phyloP scores from a whole-genome alignment of 2,329 filamentous ascomycete species.

The Trichoderma breve region DNA sequence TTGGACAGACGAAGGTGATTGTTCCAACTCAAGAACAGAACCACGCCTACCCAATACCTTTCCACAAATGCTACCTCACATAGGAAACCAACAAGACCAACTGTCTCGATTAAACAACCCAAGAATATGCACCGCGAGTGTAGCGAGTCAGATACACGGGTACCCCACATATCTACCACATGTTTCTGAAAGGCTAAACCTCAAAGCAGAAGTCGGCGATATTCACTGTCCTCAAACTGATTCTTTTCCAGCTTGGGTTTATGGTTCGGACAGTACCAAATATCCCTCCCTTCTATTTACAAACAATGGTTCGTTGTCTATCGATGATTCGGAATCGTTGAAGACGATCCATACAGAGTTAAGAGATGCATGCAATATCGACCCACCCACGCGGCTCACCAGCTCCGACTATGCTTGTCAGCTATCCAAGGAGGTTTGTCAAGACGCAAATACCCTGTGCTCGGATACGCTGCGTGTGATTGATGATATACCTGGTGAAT shows the following conservation, averaged over 20 bases:
- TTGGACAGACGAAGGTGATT: neutral
- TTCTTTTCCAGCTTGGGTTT: neutral
- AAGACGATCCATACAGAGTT: neutral
- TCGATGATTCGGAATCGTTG: neutral
- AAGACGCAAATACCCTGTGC: neutral
- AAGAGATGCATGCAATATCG: neutral
- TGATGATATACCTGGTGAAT: slow-evolving; percentile 23
- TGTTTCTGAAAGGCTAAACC: neutral
- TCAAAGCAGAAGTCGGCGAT: neutral
- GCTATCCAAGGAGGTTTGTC: neutral
- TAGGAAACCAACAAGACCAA: neutral
- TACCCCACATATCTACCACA: neutral
- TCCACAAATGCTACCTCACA: no score
- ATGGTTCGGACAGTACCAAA: neutral
- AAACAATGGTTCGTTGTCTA: neutral
- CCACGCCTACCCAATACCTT: neutral
- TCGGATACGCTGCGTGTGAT: neutral
- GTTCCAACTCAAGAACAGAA: neutral
- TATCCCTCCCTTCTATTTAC: neutral
- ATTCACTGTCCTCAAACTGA: neutral
- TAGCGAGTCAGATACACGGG: neutral
- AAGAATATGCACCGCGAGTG: no score
- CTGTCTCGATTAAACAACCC: neutral
- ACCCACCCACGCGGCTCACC: neutral
- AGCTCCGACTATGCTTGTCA: neutral